Evolutionary conservation across 163 green algal species (phyloP).

Genomic region (Smithsoniella earleae): DNA sequence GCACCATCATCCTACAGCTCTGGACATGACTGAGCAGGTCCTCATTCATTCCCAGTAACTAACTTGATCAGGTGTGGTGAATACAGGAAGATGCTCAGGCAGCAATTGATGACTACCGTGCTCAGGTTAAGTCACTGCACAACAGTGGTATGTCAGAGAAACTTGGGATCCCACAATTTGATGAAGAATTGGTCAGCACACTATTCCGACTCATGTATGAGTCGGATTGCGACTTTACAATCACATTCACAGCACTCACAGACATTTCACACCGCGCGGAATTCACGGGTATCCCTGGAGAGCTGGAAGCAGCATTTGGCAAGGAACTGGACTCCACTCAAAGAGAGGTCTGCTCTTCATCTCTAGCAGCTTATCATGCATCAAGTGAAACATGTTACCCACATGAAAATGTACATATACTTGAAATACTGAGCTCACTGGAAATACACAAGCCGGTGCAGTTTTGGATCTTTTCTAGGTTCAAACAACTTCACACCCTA

Average conservation of each 20-base stretch:
- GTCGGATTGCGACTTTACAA: conserved; percentile 76
- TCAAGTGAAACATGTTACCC: too few relatives aligned
- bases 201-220: conserved; percentile 63
- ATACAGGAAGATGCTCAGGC: conserved; percentile 2
- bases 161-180: conserved; percentile 58
- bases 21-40: too few relatives aligned
- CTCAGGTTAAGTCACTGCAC: conserved; percentile 46
- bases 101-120: conserved; percentile 7
- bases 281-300: not conserved
- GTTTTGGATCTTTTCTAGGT: too few relatives aligned
- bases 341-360: too few relatives aligned
- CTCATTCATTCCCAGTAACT: too few relatives aligned
- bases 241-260: conserved; percentile 61
- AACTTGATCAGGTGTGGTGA: too few relatives aligned
- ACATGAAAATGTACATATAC: too few relatives aligned
- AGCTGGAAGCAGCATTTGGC: not conserved
- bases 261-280: not conserved
- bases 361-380: too few relatives aligned
- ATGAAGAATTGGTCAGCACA: conserved; percentile 44
- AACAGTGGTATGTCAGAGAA: conserved; percentile 54
- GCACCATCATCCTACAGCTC: too few relatives aligned
- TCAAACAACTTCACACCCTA: too few relatives aligned
- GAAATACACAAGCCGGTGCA: too few relatives aligned
- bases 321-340: conserved; percentile 11
- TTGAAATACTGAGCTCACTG: too few relatives aligned